Conservation (phyloP, 2,329 filamentous ascomycete genomes). For the Sclerotiophoma versabilis region DNA sequence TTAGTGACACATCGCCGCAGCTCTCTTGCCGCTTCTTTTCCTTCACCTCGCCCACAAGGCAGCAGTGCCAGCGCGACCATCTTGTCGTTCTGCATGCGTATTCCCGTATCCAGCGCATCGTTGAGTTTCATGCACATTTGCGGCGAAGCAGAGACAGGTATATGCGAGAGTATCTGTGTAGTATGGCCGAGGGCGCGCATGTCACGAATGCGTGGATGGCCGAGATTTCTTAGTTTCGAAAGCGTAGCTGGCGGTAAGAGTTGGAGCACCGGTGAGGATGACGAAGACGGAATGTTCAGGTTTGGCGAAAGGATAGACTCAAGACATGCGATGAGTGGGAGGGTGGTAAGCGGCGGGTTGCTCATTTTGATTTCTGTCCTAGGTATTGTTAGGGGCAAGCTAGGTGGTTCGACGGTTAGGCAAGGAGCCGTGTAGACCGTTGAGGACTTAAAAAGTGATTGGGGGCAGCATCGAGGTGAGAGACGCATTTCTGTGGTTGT, state of each 20-base stretch:
- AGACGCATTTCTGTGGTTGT: too few relatives aligned
- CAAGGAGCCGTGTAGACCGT: background rate
- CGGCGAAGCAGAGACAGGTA: conserved; percentile 27
- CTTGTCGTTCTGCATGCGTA: conserved; percentile 40
- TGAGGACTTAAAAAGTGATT: background rate
- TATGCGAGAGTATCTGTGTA: conserved; percentile 37
- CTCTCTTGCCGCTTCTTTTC: conserved; percentile 46
- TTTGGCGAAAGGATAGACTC: conserved; percentile 36
- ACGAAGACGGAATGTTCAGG: conserved; percentile 7
- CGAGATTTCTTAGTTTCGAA: conserved; percentile 34
- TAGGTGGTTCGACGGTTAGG: background rate
- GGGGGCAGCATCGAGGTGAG: background rate
- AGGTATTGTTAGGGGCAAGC: background rate
- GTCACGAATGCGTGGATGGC: conserved; percentile 32
- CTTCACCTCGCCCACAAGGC: conserved; percentile 36
- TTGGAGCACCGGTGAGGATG: conserved; percentile 22
- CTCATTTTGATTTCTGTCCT: background rate
- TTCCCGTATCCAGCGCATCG: conserved; percentile 31
- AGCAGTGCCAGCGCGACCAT: conserved; percentile 55
- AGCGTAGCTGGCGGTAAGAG: conserved; percentile 26
- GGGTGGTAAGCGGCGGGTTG: conserved; percentile 5
- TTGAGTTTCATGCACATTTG: conserved; percentile 33
- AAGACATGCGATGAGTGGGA: conserved; percentile 33
- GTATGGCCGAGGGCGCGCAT: conserved; percentile 31
- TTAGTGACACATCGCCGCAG: conserved; percentile 52